Evolutionary conservation across 2,329 filamentous ascomycete species (phyloP).

Genomic region (Cladophialophora chaetospira): DNA sequence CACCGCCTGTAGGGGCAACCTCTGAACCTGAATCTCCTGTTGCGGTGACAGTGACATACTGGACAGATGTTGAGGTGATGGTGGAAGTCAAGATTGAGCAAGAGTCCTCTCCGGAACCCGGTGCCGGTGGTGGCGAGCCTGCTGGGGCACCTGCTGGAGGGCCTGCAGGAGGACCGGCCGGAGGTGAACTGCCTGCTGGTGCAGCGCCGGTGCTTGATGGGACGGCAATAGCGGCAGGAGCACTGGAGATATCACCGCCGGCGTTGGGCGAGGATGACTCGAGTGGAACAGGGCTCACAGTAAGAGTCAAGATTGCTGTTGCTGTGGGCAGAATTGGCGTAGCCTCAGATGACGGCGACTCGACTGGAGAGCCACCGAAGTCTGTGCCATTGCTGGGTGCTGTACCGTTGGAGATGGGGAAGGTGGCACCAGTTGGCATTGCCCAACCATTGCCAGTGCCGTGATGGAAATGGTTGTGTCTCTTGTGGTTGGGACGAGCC

Average conservation of each 20-base stretch:
- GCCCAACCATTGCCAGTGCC: constrained; percentile 23
- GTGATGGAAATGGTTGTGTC: constrained; percentile 29
- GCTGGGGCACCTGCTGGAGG: background rate
- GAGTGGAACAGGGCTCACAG: constrained; percentile 19
- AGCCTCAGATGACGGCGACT: constrained; percentile 16
- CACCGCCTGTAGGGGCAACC: background rate
- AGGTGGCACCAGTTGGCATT: constrained; percentile 20
- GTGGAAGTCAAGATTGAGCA: constrained; percentile 25
- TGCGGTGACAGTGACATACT: constrained; percentile 36
- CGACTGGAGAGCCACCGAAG: constrained; percentile 20
- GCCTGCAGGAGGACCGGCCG: background rate
- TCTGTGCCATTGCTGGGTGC: constrained; percentile 17
- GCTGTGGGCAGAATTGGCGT: constrained; percentile 5
- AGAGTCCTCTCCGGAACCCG: constrained; percentile 14
- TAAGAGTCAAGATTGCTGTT: constrained; percentile 26
- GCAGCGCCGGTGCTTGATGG: constrained; percentile 2
- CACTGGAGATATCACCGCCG: constrained; percentile 16
- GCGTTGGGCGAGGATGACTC: constrained; percentile 13
- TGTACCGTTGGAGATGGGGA: constrained; percentile 24
- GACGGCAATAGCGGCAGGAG: background rate
- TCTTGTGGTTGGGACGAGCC: constrained; percentile 30
- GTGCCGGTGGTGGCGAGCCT: background rate
- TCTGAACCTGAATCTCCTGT: constrained; percentile 8
- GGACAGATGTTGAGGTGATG: constrained; percentile 32
- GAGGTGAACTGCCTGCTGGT: background rate